Percentiles rank a stretch among this genome's conserved stretches.
Evolutionary conservation across 1,139 yeast species (phyloP).

Genomic region (Suzukiozyma palmioleophila): DNA sequence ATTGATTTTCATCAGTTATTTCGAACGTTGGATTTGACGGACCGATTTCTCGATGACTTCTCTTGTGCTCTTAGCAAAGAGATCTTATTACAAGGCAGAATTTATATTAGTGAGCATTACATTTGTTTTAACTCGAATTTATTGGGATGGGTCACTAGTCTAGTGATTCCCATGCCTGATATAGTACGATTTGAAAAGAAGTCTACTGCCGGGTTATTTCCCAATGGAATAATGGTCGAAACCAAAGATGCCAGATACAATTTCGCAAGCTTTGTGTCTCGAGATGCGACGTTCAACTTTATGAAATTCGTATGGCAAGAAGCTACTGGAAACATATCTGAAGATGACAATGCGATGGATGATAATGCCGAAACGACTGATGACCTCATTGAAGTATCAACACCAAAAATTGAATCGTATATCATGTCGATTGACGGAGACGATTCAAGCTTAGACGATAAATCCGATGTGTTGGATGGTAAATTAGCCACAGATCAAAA

Average conservation of each 20-base stretch:
- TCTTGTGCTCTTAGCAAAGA: constrained; percentile 89
- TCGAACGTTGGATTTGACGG: constrained; percentile 62
- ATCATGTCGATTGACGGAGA: constrained; percentile 34
- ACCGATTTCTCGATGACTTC: constrained; percentile 75
- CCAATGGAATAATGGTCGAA: constrained; percentile 81
- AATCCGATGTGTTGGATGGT: constrained; percentile 9
- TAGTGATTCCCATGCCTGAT: constrained; percentile 70
- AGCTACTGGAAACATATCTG: constrained; percentile 19
- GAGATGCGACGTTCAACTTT: constrained; percentile 74
- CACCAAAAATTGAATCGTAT: constrained; percentile 22
- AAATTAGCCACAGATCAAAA: constrained; percentile 4
- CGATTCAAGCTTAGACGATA: constrained; percentile 7
- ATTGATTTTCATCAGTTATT: constrained; percentile 77
- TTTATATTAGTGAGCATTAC: constrained; percentile 77
- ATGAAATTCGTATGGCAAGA: constrained; percentile 56
- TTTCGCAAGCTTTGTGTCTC: constrained; percentile 82
- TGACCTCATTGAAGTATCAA: constrained; percentile 6
- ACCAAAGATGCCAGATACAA: constrained; percentile 64
- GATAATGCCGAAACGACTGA: constrained; percentile 6
- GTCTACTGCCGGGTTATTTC: constrained; percentile 83
- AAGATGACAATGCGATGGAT: constrained; percentile 9
- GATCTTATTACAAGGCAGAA: constrained; percentile 83
- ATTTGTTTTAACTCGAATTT: constrained; percentile 89
- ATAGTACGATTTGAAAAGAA: constrained; percentile 72
- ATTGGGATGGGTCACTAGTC: constrained; percentile 86